These are phyloP conservation scores for Aspergillus panamensis DNA, from an alignment of 495 filamentous ascomycete species.

Conservation along the genomic window DNA sequence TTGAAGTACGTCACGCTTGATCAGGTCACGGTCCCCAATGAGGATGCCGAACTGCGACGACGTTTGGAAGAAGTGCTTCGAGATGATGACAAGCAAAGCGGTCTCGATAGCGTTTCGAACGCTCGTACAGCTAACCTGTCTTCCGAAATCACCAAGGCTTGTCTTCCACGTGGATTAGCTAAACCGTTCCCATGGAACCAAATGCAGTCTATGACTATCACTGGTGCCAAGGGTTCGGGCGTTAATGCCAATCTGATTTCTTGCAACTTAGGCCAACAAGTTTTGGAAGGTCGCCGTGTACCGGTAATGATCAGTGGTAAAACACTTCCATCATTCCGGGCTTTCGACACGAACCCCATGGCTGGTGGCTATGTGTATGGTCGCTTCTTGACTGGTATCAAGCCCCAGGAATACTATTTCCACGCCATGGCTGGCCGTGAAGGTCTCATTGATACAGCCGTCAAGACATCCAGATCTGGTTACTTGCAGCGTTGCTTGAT, in stretches of 20 bases:
- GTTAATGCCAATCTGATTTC: slow-evolving; percentile 98
- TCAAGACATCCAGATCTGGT: slow-evolving; percentile 95
- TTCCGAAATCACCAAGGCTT: slow-evolving; percentile 69
- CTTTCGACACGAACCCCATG: slow-evolving; percentile 82
- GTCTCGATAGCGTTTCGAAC: slow-evolving; percentile 82
- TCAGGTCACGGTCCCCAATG: slow-evolving; percentile 51
- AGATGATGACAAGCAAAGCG: slow-evolving; percentile 84
- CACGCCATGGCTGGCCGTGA: slow-evolving; percentile 99
- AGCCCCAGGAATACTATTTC: slow-evolving; percentile 98
- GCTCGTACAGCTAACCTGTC: slow-evolving; percentile 67
- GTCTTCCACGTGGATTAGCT: slow-evolving; percentile 75
- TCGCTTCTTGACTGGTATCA: slow-evolving; percentile 96
- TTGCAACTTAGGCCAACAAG: slow-evolving; percentile 95
- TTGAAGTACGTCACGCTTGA: slow-evolving; percentile 89
- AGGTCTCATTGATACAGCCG: slow-evolving; percentile 97
- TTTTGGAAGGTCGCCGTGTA: slow-evolving; percentile 90
- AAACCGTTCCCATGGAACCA: slow-evolving; percentile 96
- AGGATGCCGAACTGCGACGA: slow-evolving; percentile 65
- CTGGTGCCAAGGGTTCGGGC: slow-evolving; percentile 86
- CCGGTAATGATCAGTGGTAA: slow-evolving; percentile 98
- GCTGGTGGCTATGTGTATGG: slow-evolving; percentile 93
- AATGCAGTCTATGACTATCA: slow-evolving; percentile 98
- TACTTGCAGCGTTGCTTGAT: slow-evolving; percentile 97
- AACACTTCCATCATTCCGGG: slow-evolving; percentile 89
- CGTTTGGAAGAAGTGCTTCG: slow-evolving; percentile 86